Conservation (phyloP, 305 asterid species). For the Fraxinus floribunda region DNA sequence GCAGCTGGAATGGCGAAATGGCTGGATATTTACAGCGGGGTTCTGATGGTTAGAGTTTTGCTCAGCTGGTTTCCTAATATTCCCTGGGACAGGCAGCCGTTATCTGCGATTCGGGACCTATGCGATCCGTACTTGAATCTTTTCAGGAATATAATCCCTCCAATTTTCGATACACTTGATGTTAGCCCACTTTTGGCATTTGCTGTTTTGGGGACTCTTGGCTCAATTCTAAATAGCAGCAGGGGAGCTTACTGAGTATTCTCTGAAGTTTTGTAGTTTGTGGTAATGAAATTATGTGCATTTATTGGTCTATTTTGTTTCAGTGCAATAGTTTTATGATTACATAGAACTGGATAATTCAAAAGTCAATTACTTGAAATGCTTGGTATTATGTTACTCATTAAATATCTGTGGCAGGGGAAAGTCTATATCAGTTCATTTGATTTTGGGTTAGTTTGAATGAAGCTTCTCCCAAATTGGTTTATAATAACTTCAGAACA, state of each 20-base stretch:
- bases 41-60: constrained; percentile 79
- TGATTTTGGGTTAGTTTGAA: background rate
- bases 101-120: constrained; percentile 79
- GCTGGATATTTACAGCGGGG: constrained; percentile 83
- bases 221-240: constrained; percentile 60
- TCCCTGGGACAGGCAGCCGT: constrained; percentile 90
- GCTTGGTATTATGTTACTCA: background rate
- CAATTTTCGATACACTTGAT: constrained; percentile 70
- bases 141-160: constrained; percentile 84
- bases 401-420: background rate
- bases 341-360: background rate
- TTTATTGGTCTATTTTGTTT: background rate
- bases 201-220: constrained; percentile 69
- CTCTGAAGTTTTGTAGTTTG: background rate
- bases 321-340: background rate
- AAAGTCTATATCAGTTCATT: background rate
- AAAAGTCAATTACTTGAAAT: background rate
- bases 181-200: constrained; percentile 80
- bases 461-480: background rate
- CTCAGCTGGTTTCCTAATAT: constrained; percentile 95
- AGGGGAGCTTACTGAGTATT: constrained; percentile 40
- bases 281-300: background rate
- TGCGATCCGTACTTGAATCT: constrained; percentile 92
- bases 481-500: background rate
- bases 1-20: constrained; percentile 89